Evolutionary conservation across 371 early-diverging fungal genomes (phyloP).

Genomic region (Dentiscutata heterogama): DNA sequence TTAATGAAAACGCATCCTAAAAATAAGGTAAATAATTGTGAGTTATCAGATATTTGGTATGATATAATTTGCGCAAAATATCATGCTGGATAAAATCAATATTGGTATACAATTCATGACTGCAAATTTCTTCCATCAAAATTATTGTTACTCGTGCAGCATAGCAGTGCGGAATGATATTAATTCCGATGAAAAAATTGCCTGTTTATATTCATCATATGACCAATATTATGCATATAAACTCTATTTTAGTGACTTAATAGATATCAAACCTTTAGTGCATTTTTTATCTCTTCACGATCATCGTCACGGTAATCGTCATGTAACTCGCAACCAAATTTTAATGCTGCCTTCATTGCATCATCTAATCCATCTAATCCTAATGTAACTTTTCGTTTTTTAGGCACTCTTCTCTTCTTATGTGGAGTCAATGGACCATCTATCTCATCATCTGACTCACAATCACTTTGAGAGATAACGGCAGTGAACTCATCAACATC

Average conservation of each 20-base stretch:
- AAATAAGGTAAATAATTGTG: constrained; percentile 27
- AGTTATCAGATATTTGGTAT: neutral
- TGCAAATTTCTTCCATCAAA: too few relatives aligned
- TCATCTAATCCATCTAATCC: neutral
- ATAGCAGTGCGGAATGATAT: too few relatives aligned
- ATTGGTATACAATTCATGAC: too few relatives aligned
- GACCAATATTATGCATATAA: neutral
- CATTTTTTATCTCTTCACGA: constrained; percentile 55
- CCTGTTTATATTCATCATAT: neutral
- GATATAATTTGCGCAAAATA: neutral
- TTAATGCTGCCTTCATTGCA: constrained; percentile 56
- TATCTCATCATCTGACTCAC: constrained; percentile 52
- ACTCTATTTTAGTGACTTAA: too few relatives aligned
- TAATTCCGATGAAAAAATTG: too few relatives aligned
- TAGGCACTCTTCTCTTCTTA: constrained; percentile 46
- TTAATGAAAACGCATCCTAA: constrained; percentile 76
- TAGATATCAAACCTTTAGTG: constrained; percentile 52
- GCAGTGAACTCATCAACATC: constrained; percentile 35
- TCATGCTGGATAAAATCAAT: neutral
- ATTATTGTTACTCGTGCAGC: too few relatives aligned
- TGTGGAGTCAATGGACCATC: constrained; percentile 48
- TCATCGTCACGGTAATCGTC: constrained; percentile 71
- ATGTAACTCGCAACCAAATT: constrained; percentile 78
- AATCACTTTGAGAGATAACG: constrained; percentile 39
- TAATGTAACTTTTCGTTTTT: neutral